phyloP scores from a whole-genome alignment of 306 rosid species.

The Begonia peltatifolia region DNA sequence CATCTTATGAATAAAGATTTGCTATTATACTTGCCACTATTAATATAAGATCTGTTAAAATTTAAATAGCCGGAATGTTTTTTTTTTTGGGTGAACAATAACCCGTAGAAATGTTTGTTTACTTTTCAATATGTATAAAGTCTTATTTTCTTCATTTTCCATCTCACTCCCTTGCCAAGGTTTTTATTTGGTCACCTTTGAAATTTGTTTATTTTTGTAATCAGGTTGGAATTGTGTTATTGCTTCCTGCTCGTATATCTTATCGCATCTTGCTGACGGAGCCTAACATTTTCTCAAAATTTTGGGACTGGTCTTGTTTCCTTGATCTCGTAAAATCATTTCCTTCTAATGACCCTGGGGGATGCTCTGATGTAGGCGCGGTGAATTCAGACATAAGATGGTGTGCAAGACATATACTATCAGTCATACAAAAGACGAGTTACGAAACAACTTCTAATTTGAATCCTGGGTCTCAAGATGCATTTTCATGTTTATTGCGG shows the following conservation, averaged over 20 bases:
- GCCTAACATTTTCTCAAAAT: conserved; percentile 40
- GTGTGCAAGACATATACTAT: conserved; percentile 47
- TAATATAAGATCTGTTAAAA: too few species aligned
- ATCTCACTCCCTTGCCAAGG: too few species aligned
- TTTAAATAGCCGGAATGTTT: too few species aligned
- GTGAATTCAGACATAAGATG: conserved; percentile 37
- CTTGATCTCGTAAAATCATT: conserved; percentile 28
- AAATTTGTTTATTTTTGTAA: neutral
- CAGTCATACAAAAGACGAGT: conserved; percentile 40
- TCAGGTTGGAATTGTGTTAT: conserved; percentile 25
- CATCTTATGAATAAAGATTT: too few species aligned
- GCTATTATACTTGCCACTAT: too few species aligned
- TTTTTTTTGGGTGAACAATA: too few species aligned
- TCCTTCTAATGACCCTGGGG: conserved; percentile 7
- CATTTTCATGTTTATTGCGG: conserved; percentile 50
- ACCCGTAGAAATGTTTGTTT: too few species aligned
- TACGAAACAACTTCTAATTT: conserved; percentile 25
- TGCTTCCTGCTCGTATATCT: conserved; percentile 43
- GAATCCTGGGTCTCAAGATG: conserved; percentile 32
- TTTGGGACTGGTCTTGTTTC: conserved; percentile 80
- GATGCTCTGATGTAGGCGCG: conserved; percentile 7
- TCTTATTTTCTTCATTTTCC: too few species aligned
- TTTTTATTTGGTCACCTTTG: neutral
- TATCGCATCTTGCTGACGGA: conserved; percentile 52
- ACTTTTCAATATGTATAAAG: too few species aligned